These are phyloP conservation scores for Chlorophyllum brunneum DNA, from an alignment of 768 basidiomycete species.

Conservation along the genomic window DNA sequence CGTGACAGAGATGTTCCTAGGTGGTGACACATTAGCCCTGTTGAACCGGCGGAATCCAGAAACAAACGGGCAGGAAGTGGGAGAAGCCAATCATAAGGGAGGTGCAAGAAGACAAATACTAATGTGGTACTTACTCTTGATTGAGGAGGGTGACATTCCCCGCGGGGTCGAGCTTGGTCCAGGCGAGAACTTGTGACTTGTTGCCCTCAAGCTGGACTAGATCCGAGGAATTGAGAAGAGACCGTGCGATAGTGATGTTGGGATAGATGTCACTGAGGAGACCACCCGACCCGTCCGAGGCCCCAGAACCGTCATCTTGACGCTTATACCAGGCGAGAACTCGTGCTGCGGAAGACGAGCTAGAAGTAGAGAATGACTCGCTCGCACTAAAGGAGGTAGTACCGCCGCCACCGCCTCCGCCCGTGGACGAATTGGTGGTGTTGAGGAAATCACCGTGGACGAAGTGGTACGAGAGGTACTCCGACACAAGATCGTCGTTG, in stretches of 20 bases:
- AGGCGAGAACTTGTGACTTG: slow-evolving; percentile 50
- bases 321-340: slow-evolving; percentile 14
- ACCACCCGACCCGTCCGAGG: slow-evolving; percentile 11
- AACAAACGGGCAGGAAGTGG: too few relatives aligned
- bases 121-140: slow-evolving; percentile 42
- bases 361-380: slow-evolving; percentile 7
- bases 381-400: slow-evolving; percentile 4
- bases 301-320: slow-evolving; percentile 9
- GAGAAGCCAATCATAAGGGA: too few relatives aligned
- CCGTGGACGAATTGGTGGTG: slow-evolving; percentile 12
- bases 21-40: not conserved
- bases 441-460: slow-evolving; percentile 45
- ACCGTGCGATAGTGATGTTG: slow-evolving; percentile 59
- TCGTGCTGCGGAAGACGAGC: not conserved
- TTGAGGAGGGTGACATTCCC: slow-evolving; percentile 41
- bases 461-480: slow-evolving; percentile 55
- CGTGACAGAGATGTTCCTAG: slow-evolving; percentile 27
- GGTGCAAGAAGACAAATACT: too few relatives aligned
- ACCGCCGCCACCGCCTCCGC: slow-evolving; percentile 17
- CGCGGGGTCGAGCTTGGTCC: slow-evolving; percentile 19
- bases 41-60: not conserved
- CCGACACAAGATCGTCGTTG: slow-evolving; percentile 30
- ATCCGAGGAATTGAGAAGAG: slow-evolving; percentile 48
- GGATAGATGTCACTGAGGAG: slow-evolving; percentile 42
- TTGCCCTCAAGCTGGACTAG: slow-evolving; percentile 55